phyloP scores from a whole-genome alignment of 2,329 filamentous ascomycete genomes.

The Tympanopsis confertula region DNA sequence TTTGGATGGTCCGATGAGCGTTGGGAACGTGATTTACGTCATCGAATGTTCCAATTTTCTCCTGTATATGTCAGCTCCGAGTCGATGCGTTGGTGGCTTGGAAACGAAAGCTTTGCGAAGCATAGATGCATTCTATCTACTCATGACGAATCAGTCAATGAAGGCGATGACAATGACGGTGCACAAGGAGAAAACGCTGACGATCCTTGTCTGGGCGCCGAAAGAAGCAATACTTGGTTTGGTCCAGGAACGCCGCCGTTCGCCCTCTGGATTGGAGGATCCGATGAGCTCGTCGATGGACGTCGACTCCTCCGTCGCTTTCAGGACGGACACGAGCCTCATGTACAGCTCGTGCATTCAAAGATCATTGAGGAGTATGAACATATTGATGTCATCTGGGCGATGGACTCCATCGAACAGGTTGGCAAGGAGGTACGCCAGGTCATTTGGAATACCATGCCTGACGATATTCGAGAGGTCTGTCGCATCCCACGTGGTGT shows the following conservation, averaged over 20 bases:
- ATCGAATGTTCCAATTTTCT: slow-evolving; percentile 83
- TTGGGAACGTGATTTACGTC: slow-evolving; percentile 70
- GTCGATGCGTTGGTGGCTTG: slow-evolving; percentile 92
- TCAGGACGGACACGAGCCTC: slow-evolving; percentile 65
- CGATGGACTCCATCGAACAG: slow-evolving; percentile 74
- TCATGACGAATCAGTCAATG: slow-evolving; percentile 56
- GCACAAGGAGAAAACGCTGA: slow-evolving; percentile 5
- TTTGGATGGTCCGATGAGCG: slow-evolving; percentile 77
- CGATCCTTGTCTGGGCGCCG: slow-evolving; percentile 21
- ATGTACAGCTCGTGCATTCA: slow-evolving; percentile 68
- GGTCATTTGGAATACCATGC: slow-evolving; percentile 68
- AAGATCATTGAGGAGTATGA: slow-evolving; percentile 82
- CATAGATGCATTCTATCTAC: slow-evolving; percentile 83
- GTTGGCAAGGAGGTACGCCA: slow-evolving; percentile 72
- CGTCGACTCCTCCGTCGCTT: slow-evolving; percentile 62
- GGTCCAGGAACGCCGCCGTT: slow-evolving; percentile 68
- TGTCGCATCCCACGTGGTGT: slow-evolving; percentile 53
- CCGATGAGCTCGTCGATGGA: slow-evolving; percentile 77
- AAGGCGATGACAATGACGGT: slow-evolving; percentile 38
- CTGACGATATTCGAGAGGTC: slow-evolving; percentile 30
- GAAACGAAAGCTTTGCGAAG: slow-evolving; percentile 64
- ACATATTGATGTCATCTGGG: slow-evolving; percentile 91
- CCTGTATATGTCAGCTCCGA: slow-evolving; percentile 84
- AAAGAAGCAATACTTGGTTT: slow-evolving; percentile 61
- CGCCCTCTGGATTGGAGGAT: slow-evolving; percentile 77